Evolutionary conservation across 2,329 filamentous ascomycete genomes (phyloP).

Genomic region (Aspergillus fumigatus): DNA sequence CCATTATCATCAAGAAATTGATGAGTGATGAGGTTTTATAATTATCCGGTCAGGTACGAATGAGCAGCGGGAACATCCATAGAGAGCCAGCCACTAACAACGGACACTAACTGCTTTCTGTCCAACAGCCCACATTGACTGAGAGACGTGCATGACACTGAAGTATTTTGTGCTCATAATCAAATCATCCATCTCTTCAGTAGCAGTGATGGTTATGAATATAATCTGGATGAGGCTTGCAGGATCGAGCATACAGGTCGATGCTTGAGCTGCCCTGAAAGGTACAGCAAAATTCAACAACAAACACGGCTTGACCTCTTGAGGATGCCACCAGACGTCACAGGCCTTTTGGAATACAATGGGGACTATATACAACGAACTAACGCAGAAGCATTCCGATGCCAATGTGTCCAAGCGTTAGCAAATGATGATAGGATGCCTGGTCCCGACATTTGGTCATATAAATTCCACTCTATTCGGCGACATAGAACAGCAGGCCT

Average conservation of each 20-base stretch:
- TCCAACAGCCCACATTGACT: not conserved
- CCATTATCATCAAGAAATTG: not conserved
- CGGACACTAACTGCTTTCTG: not conserved
- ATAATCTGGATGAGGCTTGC: not conserved
- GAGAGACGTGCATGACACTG: not conserved
- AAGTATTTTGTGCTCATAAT: not conserved
- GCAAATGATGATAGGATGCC: not conserved
- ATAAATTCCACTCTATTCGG: not conserved
- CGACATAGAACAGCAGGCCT: constrained; percentile 11
- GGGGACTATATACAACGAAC: not conserved
- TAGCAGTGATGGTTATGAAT: not conserved
- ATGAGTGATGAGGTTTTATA: not conserved
- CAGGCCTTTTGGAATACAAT: not conserved
- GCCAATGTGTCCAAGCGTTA: not conserved
- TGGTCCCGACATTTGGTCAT: not conserved
- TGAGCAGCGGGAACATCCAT: not conserved
- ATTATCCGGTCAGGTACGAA: not conserved
- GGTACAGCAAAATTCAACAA: not conserved
- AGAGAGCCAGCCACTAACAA: not conserved
- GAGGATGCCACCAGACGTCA: not conserved
- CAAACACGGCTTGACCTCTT: not conserved
- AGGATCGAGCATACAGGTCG: not conserved
- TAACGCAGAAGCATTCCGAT: not conserved
- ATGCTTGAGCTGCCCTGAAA: not conserved
- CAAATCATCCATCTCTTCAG: not conserved